Conservation (phyloP, 805 yeast species). For the Candida suzukii region DNA sequence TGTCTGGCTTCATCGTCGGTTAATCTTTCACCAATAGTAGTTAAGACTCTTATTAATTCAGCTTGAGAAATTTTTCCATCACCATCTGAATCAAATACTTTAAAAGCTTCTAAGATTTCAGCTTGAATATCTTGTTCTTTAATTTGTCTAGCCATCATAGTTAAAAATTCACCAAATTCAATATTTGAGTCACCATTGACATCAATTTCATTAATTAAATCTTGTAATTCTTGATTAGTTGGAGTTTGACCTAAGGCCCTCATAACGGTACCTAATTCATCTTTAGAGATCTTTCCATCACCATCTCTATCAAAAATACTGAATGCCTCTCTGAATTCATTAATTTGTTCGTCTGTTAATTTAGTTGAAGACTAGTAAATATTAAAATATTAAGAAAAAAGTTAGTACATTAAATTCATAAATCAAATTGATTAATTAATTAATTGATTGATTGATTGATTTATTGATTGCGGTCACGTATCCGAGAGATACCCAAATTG, state of each 20-base stretch:
- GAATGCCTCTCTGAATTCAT: conserved; percentile 94
- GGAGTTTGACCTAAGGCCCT: conserved; percentile 98
- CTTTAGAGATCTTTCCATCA: conserved; percentile 93
- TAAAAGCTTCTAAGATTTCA: conserved; percentile 95
- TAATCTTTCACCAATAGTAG: conserved; percentile 95
- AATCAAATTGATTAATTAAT: too few species aligned
- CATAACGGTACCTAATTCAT: conserved; percentile 97
- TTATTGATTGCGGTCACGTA: too few species aligned
- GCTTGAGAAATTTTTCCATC: conserved; percentile 97
- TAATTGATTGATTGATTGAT: too few species aligned
- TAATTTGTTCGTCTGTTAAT: conserved; percentile 91
- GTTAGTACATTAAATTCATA: neutral
- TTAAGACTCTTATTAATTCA: conserved; percentile 92
- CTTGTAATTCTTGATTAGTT: conserved; percentile 90
- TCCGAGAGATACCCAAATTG: too few species aligned
- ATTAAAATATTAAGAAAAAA: neutral
- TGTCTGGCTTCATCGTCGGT: conserved; percentile 96
- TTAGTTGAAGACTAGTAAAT: conserved; percentile 55
- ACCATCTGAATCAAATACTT: conserved; percentile 93
- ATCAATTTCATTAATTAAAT: conserved; percentile 96
- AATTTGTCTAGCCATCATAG: conserved; percentile 88
- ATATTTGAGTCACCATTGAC: conserved; percentile 88
- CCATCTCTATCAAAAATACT: conserved; percentile 94
- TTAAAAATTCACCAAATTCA: conserved; percentile 75
- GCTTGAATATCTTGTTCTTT: conserved; percentile 97